Percentiles rank a stretch among this genome's conserved stretches.
These are phyloP conservation scores for Chrysanthemum makinoi DNA, from an alignment of 129 eudicot species.

Conservation along the genomic window DNA sequence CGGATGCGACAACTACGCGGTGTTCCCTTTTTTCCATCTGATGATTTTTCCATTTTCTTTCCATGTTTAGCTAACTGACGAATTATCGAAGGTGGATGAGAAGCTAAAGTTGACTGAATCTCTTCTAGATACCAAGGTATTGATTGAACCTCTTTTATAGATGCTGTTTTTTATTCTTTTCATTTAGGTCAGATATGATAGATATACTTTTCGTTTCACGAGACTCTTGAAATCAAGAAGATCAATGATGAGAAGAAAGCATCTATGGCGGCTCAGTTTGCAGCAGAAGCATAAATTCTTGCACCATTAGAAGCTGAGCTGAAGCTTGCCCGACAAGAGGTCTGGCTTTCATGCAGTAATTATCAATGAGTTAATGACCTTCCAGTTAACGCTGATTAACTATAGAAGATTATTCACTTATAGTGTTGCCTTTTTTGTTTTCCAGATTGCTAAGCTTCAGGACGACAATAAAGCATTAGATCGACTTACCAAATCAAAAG, in stretches of 20 bases:
- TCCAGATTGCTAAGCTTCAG: not conserved
- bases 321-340: not conserved
- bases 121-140: not conserved
- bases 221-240: conserved; percentile 92
- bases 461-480: not conserved
- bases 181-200: too few relatives aligned
- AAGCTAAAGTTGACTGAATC: not conserved
- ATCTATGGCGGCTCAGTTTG: conserved; percentile 97
- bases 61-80: not conserved
- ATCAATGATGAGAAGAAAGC: conserved; percentile 94
- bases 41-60: too few relatives aligned
- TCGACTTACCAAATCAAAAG: not conserved
- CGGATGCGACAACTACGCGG: not conserved
- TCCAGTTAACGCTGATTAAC: not conserved
- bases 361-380: not conserved
- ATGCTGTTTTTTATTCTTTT: too few relatives aligned
- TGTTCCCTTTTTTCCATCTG: not conserved
- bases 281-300: conserved; percentile 64
- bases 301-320: not conserved
- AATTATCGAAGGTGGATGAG: not conserved
- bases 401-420: too few relatives aligned
- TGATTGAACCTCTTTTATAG: not conserved
- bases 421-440: not conserved
- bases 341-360: not conserved
- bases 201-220: too few relatives aligned